A percentile compares a stretch with the other conserved stretches of the same genome.
These are phyloP conservation scores for Jimgerdemannia flammicorona DNA, from an alignment of 192 early-diverging fungal species.

Conservation along the genomic window DNA sequence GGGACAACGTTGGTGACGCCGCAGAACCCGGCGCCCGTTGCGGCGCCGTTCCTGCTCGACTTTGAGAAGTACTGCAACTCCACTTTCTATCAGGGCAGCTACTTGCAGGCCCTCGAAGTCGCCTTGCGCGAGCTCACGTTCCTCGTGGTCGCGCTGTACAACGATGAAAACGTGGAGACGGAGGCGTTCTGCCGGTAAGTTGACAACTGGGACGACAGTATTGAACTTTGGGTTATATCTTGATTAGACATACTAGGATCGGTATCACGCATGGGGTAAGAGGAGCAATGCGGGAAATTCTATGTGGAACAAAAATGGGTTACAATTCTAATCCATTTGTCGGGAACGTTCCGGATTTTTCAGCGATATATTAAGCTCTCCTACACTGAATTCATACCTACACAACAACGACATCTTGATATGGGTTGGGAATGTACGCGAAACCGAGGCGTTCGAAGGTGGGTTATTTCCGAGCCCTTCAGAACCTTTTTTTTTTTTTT, in stretches of 20 bases:
- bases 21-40: constrained; percentile 53
- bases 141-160: constrained; percentile 71
- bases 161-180: constrained; percentile 80
- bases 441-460: constrained; percentile 69
- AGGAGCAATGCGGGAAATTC: too few species aligned
- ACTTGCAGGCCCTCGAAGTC: constrained; percentile 59
- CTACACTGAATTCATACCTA: constrained; percentile 42
- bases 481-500: too few species aligned
- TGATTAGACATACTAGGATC: too few species aligned
- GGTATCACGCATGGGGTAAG: too few species aligned
- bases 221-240: too few species aligned
- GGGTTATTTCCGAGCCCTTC: not conserved
- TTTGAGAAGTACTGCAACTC: constrained; percentile 78
- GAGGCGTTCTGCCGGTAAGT: constrained; percentile 56
- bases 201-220: constrained; percentile 10
- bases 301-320: too few species aligned
- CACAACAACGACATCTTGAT: constrained; percentile 55
- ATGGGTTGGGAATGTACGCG: constrained; percentile 72
- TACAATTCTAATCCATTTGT: too few species aligned
- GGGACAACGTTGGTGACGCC: constrained; percentile 25
- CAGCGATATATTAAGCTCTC: constrained; percentile 47
- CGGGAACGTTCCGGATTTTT: not conserved
- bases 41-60: constrained; percentile 58
- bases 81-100: constrained; percentile 70
- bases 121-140: constrained; percentile 74